phyloP scores from a whole-genome alignment of 495 filamentous ascomycete genomes.

The Aspergillus conjunctus region DNA sequence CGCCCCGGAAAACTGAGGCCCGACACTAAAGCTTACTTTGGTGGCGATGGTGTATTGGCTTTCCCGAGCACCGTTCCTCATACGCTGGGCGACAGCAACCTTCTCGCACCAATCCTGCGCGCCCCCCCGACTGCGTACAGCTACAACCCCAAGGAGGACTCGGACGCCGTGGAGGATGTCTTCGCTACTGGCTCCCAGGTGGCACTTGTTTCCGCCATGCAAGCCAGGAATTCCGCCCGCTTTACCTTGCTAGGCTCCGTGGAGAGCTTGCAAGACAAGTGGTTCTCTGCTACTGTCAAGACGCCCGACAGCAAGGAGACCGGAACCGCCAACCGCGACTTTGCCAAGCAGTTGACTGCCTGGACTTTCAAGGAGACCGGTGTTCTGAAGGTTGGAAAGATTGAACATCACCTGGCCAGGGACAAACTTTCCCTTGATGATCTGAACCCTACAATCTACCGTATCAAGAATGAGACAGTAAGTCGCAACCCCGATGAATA shows the following conservation, averaged over 20 bases:
- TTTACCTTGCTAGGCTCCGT: constrained; percentile 83
- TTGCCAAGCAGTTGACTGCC: constrained; percentile 76
- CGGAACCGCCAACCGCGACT: constrained; percentile 76
- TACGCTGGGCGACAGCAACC: constrained; percentile 70
- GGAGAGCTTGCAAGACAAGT: constrained; percentile 84
- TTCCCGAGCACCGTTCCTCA: constrained; percentile 81
- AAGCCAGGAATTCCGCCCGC: constrained; percentile 90
- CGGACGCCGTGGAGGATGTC: constrained; percentile 71
- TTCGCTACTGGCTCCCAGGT: constrained; percentile 84
- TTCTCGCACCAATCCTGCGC: constrained; percentile 78
- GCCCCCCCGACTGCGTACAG: constrained; percentile 84
- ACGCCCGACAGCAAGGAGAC: constrained; percentile 55
- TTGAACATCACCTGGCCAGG: constrained; percentile 73
- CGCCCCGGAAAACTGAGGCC: constrained; percentile 60
- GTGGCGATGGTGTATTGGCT: constrained; percentile 69
- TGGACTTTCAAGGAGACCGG: constrained; percentile 97
- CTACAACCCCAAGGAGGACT: constrained; percentile 92
- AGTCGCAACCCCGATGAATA: constrained; percentile 35
- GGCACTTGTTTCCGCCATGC: constrained; percentile 76
- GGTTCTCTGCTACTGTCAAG: constrained; percentile 84
- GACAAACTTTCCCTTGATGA: constrained; percentile 44
- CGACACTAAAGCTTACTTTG: constrained; percentile 80
- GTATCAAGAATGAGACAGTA: constrained; percentile 97
- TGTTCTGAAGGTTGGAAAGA: constrained; percentile 79
- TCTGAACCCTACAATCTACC: constrained; percentile 85